Conservation (phyloP, 768 basidiomycete genomes). For the Tubosaeta sp. region DNA sequence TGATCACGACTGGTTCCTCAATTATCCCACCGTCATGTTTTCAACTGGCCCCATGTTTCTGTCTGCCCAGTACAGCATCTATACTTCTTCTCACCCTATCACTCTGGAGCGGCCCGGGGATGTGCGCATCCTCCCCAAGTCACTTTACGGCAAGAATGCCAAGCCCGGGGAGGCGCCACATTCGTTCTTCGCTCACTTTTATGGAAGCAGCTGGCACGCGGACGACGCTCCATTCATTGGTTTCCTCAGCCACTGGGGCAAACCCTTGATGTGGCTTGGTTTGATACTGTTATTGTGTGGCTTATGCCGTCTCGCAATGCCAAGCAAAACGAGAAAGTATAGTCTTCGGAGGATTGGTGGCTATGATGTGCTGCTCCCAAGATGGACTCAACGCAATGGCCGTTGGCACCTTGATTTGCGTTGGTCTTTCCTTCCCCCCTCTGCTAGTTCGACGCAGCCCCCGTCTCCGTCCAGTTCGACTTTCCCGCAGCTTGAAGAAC, state of each 20-base stretch:
- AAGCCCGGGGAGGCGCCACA: conserved; percentile 76
- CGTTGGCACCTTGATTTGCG: conserved; percentile 70
- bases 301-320: conserved; percentile 50
- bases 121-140: conserved; percentile 90
- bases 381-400: conserved; percentile 65
- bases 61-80: conserved; percentile 89
- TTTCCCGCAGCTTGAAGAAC: conserved; percentile 47
- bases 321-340: conserved; percentile 57
- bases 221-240: conserved; percentile 98
- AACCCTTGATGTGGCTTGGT: conserved; percentile 82
- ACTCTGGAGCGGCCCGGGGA: conserved; percentile 54
- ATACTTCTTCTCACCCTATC: conserved; percentile 61
- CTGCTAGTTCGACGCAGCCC: conserved; percentile 37
- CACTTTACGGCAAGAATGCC: conserved; percentile 97
- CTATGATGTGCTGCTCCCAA: conserved; percentile 77
- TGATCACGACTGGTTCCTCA: conserved; percentile 90
- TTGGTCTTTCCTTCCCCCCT: conserved; percentile 47
- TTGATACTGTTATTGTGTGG: conserved; percentile 68
- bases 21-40: conserved; percentile 99
- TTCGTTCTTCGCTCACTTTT: conserved; percentile 95
- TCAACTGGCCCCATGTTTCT: conserved; percentile 99
- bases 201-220: conserved; percentile 97
- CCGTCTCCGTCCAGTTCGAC: conserved; percentile 45
- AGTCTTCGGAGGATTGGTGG: conserved; percentile 59
- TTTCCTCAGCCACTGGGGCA: conserved; percentile 89